Evolutionary conservation across 2,329 filamentous ascomycete species (phyloP), one percentile per base, ranked within the genome.

Genomic region (Talaromyces funiculosus): DNA sequence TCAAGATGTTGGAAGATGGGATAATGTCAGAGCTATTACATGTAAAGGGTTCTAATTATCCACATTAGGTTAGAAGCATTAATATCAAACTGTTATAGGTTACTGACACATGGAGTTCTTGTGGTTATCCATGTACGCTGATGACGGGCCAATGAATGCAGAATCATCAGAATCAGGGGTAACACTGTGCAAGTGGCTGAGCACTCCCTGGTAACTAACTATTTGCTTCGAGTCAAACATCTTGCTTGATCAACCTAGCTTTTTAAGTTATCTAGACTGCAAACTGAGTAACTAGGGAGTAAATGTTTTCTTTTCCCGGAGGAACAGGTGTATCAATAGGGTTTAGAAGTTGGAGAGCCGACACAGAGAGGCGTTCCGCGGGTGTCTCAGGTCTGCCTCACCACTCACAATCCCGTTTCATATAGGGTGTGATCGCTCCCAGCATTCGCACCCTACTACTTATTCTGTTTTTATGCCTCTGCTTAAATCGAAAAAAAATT

Each of bases 331-430:
- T 57, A 20, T 45, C 38, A 40, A 38, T 43, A 57, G 42, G 29
- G 54, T 57, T 49, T 57, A 26, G 31, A 24, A 49, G 29, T 57
- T 38, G 16, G 31, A 5, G 49, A 24, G 31, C 40, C 55, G 42
- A 49, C 55, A 57, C 55, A 49, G 4, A 22, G 42, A 57, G 57
- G 57, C 57, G 57, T 53, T 53, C 45, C 20, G 22, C 22, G 6
- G 5, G 31, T 51, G 57, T 59, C 45, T 59, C 57, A 59, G 57
- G 14, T 49, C 22, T 59, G 57, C 56, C 22, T 59, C 57, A 59
- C 43, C 31, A 57, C 14, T 16, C 4, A 16, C 12, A 7, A 24
- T 31, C 18, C n/a, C 16, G 57, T 59, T 53, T 59, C 57, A 59
- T 35, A 37, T 38, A n/a, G 26, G 51, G 26, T 20, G 26, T 20